A percentile compares a stretch with the other conserved stretches of the same genome.
phyloP scores from a whole-genome alignment of 2,329 filamentous ascomycete genomes.

The Talaromyces albobiverticillius region DNA sequence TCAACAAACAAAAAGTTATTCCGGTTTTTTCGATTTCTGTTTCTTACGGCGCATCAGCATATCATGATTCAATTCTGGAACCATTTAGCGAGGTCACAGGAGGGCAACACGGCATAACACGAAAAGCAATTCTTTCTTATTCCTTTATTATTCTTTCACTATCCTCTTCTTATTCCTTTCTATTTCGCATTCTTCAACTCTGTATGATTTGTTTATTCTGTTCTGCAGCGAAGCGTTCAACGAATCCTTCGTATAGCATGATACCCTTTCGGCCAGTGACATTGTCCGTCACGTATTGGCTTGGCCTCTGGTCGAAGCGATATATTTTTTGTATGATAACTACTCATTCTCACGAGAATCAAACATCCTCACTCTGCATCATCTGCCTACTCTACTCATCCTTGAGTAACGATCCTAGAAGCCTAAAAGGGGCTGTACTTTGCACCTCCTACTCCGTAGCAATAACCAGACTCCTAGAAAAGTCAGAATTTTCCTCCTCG shows the following conservation, averaged over 20 bases:
- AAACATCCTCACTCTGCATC: neutral
- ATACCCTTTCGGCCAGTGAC: slow-evolving; percentile 7
- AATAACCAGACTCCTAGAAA: too few species aligned
- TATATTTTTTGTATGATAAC: neutral
- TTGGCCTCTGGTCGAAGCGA: too few species aligned
- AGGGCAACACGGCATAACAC: neutral
- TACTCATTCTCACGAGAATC: neutral
- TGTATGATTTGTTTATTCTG: neutral
- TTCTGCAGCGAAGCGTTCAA: slow-evolving; percentile 7
- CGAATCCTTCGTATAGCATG: slow-evolving; percentile 11
- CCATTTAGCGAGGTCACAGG: slow-evolving; percentile 7
- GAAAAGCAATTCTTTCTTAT: too few species aligned
- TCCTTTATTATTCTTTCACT: neutral
- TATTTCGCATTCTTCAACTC: neutral
- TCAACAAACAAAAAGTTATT: slow-evolving; percentile 5
- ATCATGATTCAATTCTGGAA: neutral
- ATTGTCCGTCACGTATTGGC: too few species aligned
- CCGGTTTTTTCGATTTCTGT: neutral
- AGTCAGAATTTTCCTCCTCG: too few species aligned
- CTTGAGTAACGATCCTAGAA: too few species aligned
- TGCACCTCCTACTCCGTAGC: too few species aligned
- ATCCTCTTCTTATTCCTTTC: neutral
- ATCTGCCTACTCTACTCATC: neutral
- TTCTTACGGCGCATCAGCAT: slow-evolving; percentile 4
- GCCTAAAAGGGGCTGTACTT: too few species aligned